A percentile compares a stretch with the other conserved stretches of the same genome.
Conservation (phyloP, 345 rosid species). For the Jatropha curcas region DNA sequence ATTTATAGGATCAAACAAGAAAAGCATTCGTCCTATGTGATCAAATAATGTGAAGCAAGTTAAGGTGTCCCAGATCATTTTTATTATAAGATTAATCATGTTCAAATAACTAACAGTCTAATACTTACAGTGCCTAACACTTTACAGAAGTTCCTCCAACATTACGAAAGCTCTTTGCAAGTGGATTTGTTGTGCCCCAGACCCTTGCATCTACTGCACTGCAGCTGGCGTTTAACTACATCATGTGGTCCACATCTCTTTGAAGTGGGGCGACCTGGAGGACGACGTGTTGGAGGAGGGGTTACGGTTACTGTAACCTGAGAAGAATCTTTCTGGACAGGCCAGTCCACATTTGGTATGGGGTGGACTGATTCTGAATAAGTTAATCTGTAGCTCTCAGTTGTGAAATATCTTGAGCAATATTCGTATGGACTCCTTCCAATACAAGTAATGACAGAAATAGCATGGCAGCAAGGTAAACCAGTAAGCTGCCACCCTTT, state of each 20-base stretch:
- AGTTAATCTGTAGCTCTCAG: conserved; percentile 66
- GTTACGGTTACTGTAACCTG: conserved; percentile 65
- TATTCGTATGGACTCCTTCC: conserved; percentile 64
- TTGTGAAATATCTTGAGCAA: conserved; percentile 73
- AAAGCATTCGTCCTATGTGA: neutral
- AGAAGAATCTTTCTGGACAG: conserved; percentile 42
- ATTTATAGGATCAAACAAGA: neutral
- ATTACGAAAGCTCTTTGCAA: conserved; percentile 71
- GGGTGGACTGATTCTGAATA: conserved; percentile 71
- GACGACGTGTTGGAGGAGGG: conserved; percentile 84
- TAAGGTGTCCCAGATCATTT: conserved; percentile 1
- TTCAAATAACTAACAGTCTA: conserved; percentile 23
- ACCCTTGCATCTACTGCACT: conserved; percentile 98
- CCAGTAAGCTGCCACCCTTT: conserved; percentile 85
- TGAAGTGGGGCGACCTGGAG: conserved; percentile 80
- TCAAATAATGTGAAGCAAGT: neutral
- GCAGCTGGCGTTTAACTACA: conserved; percentile 78
- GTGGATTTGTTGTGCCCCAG: conserved; percentile 97
- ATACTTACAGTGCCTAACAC: conserved; percentile 29
- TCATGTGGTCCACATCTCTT: conserved; percentile 63
- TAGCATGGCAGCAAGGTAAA: conserved; percentile 75
- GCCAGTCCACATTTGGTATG: conserved; percentile 53
- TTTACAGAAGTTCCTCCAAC: conserved; percentile 29
- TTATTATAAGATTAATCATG: neutral
- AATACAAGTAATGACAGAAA: conserved; percentile 60